A percentile compares a stretch with the other conserved stretches of the same genome.
phyloP scores from a whole-genome alignment of 805 yeast genomes.

The Barnettozyma pratensis region DNA sequence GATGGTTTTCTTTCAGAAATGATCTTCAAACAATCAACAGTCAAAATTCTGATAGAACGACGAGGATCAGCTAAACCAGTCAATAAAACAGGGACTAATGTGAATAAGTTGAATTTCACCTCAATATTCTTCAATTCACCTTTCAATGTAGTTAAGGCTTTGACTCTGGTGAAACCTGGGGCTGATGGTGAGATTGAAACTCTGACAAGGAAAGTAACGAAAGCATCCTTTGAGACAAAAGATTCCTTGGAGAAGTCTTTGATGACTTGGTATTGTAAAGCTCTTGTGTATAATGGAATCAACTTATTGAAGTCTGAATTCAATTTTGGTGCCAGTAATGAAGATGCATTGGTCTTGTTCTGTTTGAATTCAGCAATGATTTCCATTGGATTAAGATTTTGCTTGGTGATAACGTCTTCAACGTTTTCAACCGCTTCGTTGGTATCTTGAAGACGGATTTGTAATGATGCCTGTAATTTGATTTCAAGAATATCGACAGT shows the following conservation, averaged over 20 bases:
- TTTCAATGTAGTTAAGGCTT: constrained; percentile 40
- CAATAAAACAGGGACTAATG: constrained; percentile 53
- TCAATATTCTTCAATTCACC: constrained; percentile 29
- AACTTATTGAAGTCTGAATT: constrained; percentile 39
- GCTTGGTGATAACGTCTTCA: constrained; percentile 17
- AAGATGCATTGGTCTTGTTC: constrained; percentile 14
- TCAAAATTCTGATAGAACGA: constrained; percentile 43
- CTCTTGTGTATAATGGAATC: constrained; percentile 37
- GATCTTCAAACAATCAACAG: constrained; percentile 32
- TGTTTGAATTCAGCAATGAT: constrained; percentile 16
- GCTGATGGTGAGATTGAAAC: constrained; percentile 50
- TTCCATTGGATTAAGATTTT: constrained; percentile 7
- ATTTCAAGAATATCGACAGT: constrained; percentile 51
- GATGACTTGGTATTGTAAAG: constrained; percentile 29
- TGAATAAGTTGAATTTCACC: constrained; percentile 39
- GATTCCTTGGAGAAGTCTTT: constrained; percentile 27
- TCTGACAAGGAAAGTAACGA: constrained; percentile 55
- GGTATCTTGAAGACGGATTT: constrained; percentile 23
- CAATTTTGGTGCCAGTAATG: constrained; percentile 33
- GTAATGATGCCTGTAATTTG: constrained; percentile 60
- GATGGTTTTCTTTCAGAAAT: constrained; percentile 33
- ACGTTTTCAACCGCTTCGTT: constrained; percentile 21
- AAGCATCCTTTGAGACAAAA: constrained; percentile 37
- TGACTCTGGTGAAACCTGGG: constrained; percentile 52
- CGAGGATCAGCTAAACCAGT: constrained; percentile 49